Base-by-base conservation (phyloP, 2,329 filamentous ascomycete genomes). In the Cucurbitaria berberidis region DNA sequence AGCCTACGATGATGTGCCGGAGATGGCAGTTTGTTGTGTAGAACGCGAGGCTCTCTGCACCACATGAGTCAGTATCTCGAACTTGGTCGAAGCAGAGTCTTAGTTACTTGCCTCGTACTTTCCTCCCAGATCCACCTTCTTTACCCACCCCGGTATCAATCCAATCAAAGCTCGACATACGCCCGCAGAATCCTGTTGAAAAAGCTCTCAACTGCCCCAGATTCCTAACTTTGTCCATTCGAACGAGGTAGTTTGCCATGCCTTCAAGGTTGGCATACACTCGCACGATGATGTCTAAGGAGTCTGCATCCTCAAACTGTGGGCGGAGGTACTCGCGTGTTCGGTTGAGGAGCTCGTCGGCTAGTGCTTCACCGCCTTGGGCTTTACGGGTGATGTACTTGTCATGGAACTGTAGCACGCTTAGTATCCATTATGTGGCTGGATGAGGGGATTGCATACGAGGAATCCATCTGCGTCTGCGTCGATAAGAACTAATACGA, bases 221-320 rank as follows among this genome's bases (percentile, higher is more conserved):
- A 46, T 74, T 74, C 7, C 70, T 52, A 30, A 74, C 65, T 44
- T 72, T 74, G 36, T 69, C 71, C 21, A 73, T 62, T 3, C 70
- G 64, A 6, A 74, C 72, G 10, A 75, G 65, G 16, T 62, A 69
- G 47, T 74, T 75, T 9, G 71, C 71, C 63, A 74, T 68, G 11
- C 71, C 71, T 53, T 75, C 72, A 2, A 74, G 64, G 40, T 75
- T 75, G 11, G 69, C 67, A 40, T 73, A 75, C 6, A 73, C 62
- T 3, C 72, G 63, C 6, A 75, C 69, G 1, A 75, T 55, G 19
- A 75, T 68, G 32, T 75, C 72, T 10, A 75, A 30, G 2, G 60
- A 52, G 21, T 75, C 72, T 43, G 69, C 68, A 59, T 75, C 72
- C 47, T 72, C 67, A 39, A 63, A 72, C 11, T 67, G 63, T 15